Conservation (phyloP, 2,329 filamentous ascomycete species). For the Diaporthe batatas region DNA sequence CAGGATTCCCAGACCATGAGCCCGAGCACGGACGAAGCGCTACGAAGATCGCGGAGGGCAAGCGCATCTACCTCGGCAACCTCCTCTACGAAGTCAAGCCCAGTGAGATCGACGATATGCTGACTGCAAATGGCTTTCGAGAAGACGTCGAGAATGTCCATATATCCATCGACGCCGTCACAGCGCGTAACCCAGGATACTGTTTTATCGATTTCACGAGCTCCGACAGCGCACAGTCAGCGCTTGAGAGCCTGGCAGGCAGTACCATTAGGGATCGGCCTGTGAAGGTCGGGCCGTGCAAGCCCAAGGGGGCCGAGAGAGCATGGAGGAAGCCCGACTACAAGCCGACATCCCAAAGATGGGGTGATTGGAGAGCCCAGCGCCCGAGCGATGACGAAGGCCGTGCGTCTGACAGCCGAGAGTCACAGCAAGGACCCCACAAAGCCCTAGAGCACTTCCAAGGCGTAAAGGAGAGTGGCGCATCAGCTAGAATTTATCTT, state of each 20-base stretch:
- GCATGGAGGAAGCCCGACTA: constrained; percentile 38
- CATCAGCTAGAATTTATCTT: constrained; percentile 61
- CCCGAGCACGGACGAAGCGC: neutral
- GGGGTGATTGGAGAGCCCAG: constrained; percentile 58
- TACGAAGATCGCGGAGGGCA: constrained; percentile 48
- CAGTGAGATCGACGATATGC: constrained; percentile 52
- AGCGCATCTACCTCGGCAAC: constrained; percentile 72
- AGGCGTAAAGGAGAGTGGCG: constrained; percentile 47
- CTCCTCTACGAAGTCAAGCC: constrained; percentile 68
- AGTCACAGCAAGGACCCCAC: constrained; percentile 47
- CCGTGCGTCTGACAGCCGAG: neutral
- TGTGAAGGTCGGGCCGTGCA: constrained; percentile 74
- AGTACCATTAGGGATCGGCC: constrained; percentile 68
- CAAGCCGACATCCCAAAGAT: constrained; percentile 53
- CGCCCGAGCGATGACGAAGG: neutral
- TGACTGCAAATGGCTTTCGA: constrained; percentile 52
- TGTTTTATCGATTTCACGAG: constrained; percentile 62
- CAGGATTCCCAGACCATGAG: neutral
- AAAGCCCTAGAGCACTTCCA: constrained; percentile 51
- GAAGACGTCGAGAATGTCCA: constrained; percentile 67
- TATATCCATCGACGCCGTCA: constrained; percentile 77
- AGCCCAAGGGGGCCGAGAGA: constrained; percentile 60
- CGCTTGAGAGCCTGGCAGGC: constrained; percentile 69
- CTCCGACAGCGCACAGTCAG: constrained; percentile 67
- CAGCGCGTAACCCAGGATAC: constrained; percentile 78